These are phyloP conservation scores for Trifolium fragiferum DNA, from an alignment of 306 rosid genomes.

Conservation along the genomic window DNA sequence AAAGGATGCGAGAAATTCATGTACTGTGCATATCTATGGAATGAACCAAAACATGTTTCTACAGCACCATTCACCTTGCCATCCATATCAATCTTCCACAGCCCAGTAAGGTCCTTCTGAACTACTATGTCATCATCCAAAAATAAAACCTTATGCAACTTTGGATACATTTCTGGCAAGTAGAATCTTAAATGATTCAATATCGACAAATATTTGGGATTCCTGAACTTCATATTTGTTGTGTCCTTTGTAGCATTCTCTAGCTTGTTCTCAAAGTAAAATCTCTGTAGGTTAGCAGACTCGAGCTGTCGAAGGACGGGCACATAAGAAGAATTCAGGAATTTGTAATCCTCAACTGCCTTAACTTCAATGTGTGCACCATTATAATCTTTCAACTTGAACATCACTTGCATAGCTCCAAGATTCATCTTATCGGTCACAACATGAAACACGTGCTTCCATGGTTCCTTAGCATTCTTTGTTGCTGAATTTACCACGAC, in stretches of 20 bases:
- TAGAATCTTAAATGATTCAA: conserved; percentile 85
- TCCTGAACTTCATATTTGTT: conserved; percentile 87
- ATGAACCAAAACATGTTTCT: conserved; percentile 86
- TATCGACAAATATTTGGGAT: conserved; percentile 80
- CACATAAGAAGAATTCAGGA: conserved; percentile 78
- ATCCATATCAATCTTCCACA: conserved; percentile 86
- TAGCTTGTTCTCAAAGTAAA: conserved; percentile 83
- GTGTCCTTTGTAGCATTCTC: conserved; percentile 90
- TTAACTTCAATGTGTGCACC: conserved; percentile 80
- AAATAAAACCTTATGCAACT: conserved; percentile 72
- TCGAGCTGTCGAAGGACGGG: conserved; percentile 82
- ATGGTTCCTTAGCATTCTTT: conserved; percentile 78
- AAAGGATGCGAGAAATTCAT: conserved; percentile 91
- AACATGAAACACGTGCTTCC: conserved; percentile 89
- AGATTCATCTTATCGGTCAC: conserved; percentile 93
- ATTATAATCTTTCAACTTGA: conserved; percentile 70
- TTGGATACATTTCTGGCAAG: conserved; percentile 88
- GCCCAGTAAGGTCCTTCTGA: conserved; percentile 81
- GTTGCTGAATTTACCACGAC: conserved; percentile 86
- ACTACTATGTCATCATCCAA: conserved; percentile 88
- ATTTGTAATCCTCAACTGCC: conserved; percentile 89
- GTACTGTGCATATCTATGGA: conserved; percentile 86
- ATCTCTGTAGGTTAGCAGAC: conserved; percentile 70
- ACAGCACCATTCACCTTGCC: conserved; percentile 95
- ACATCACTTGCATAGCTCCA: conserved; percentile 94